These are phyloP conservation scores for Pythium phragmitis DNA, from an alignment of 352 stramenopile genomes.

Conservation along the genomic window DNA sequence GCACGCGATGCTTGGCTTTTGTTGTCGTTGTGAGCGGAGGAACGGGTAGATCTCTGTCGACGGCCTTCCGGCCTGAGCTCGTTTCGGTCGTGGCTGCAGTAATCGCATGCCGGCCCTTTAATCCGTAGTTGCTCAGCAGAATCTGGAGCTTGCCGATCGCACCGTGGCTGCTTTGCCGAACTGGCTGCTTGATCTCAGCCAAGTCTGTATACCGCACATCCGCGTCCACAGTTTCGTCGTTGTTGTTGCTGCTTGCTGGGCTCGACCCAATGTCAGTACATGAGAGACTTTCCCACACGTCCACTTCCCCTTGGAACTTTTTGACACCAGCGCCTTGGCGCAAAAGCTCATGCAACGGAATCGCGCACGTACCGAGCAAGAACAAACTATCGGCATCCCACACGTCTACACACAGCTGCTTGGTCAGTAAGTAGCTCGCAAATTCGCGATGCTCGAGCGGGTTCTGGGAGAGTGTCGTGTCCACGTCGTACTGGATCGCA, in stretches of 20 bases:
- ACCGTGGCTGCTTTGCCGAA: neutral
- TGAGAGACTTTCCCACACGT: slow-evolving; percentile 25
- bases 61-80: neutral
- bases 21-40: neutral
- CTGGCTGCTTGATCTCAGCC: slow-evolving; percentile 8
- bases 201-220: slow-evolving; percentile 2
- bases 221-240: neutral
- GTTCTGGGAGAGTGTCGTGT: slow-evolving; percentile 57
- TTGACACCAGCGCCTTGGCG: slow-evolving; percentile 87
- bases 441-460: slow-evolving; percentile 77
- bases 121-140: slow-evolving; percentile 86
- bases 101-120: slow-evolving; percentile 38
- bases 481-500: slow-evolving; percentile 75
- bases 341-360: slow-evolving; percentile 88
- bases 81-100: neutral
- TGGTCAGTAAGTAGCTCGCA: slow-evolving; percentile 83
- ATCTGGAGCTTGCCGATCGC: slow-evolving; percentile 78
- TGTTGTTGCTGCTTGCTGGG: neutral
- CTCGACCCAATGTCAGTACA: neutral
- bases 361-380: slow-evolving; percentile 74
- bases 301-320: slow-evolving; percentile 88
- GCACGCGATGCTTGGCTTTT: slow-evolving; percentile 59
- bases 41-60: neutral
- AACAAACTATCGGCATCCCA: slow-evolving; percentile 93
- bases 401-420: slow-evolving; percentile 89